Conservation (phyloP, 2,329 filamentous ascomycete species). For the Scedosporium minutisporum region DNA sequence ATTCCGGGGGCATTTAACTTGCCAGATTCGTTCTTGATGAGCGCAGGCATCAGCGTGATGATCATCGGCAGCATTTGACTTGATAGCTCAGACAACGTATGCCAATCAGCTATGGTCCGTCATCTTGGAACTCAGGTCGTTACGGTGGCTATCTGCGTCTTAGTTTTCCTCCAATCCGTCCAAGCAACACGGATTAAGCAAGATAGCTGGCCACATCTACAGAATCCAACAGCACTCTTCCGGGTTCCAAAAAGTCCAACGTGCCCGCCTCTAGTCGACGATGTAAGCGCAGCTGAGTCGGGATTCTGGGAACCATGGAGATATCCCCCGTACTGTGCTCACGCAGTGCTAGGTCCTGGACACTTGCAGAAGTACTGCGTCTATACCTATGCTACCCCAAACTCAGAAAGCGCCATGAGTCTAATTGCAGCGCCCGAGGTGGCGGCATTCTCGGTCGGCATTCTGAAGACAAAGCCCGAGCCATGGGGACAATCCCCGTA, state of each 20-base stretch:
- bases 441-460: conserved; percentile 18
- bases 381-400: conserved; percentile 15
- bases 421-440: conserved; percentile 23
- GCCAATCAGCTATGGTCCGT: too few relatives aligned
- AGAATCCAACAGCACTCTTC: not conserved
- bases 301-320: not conserved
- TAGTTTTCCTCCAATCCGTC: too few relatives aligned
- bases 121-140: too few relatives aligned
- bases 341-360: not conserved
- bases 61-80: too few relatives aligned
- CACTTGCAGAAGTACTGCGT: conserved; percentile 13
- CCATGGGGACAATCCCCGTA: conserved; percentile 2
- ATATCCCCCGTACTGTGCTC: not conserved
- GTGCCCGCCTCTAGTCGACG: not conserved
- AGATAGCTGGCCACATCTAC: too few relatives aligned
- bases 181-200: too few relatives aligned
- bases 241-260: not conserved
- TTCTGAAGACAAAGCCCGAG: conserved; percentile 11
- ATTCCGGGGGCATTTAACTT: too few relatives aligned
- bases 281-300: not conserved
- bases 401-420: conserved; percentile 20
- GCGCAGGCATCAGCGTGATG: too few relatives aligned
- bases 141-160: too few relatives aligned
- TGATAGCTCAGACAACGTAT: too few relatives aligned
- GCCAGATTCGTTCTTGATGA: too few relatives aligned